phyloP scores from a whole-genome alignment of 257 asterid species.

The Solanum ossicruentum region DNA sequence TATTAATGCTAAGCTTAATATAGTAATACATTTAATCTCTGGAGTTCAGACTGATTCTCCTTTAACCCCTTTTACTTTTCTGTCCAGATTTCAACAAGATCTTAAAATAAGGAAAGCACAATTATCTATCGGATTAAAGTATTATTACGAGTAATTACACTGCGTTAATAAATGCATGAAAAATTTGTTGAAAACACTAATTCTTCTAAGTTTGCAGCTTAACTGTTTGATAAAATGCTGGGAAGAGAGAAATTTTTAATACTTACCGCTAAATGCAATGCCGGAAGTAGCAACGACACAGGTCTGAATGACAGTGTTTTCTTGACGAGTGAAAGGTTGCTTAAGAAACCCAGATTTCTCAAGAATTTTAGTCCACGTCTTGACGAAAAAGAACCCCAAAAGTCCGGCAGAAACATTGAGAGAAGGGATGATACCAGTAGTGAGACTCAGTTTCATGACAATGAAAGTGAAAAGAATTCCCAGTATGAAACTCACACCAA shows the following conservation, averaged over 20 bases:
- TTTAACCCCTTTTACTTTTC: neutral
- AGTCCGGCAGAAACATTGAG: conserved; percentile 91
- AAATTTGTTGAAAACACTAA: neutral
- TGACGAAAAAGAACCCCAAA: conserved; percentile 84
- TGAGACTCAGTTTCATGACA: conserved; percentile 82
- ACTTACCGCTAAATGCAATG: conserved; percentile 85
- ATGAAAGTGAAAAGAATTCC: conserved; percentile 71
- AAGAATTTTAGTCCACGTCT: conserved; percentile 63
- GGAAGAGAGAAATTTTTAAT: neutral
- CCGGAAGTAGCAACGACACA: conserved; percentile 95
- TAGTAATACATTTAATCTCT: neutral
- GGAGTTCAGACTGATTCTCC: neutral
- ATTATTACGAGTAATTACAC: neutral
- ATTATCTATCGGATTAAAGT: neutral
- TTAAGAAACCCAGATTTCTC: conserved; percentile 53
- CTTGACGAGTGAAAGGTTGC: conserved; percentile 88
- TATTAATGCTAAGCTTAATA: neutral
- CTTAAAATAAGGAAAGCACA: neutral
- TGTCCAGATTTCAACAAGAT: neutral
- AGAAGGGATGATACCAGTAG: conserved; percentile 89
- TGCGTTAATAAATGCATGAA: neutral
- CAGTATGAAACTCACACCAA: conserved; percentile 50
- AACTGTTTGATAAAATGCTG: neutral
- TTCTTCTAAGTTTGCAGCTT: neutral
- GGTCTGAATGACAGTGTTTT: conserved; percentile 88